These are phyloP conservation scores for Umbilicus rupestris DNA, from an alignment of 164 flowering plant species.

Conservation along the genomic window DNA sequence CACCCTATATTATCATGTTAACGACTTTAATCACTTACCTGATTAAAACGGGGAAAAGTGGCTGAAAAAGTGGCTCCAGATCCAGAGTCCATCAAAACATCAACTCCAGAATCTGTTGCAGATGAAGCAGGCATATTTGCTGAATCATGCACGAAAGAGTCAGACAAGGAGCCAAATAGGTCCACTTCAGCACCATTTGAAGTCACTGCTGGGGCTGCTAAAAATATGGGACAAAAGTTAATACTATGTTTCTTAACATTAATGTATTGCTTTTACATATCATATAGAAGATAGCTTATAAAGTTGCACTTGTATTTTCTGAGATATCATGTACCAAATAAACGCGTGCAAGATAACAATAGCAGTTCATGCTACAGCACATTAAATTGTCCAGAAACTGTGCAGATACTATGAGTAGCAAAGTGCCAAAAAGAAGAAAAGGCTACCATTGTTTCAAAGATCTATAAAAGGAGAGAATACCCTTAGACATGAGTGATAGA, in stretches of 20 bases:
- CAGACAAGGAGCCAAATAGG: slow-evolving; percentile 66
- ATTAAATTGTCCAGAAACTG: too few relatives aligned
- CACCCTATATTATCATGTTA: slow-evolving; percentile 22
- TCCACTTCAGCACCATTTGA: slow-evolving; percentile 58
- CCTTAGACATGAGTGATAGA: too few relatives aligned
- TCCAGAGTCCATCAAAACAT: slow-evolving; percentile 25
- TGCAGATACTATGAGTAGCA: too few relatives aligned
- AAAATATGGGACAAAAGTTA: neutral
- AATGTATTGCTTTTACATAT: neutral
- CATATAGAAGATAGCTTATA: neutral
- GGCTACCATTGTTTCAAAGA: too few relatives aligned
- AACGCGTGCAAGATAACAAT: too few relatives aligned
- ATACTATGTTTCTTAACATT: neutral
- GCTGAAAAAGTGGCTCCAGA: slow-evolving; percentile 27
- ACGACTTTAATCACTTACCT: slow-evolving; percentile 31
- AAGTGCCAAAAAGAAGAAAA: too few relatives aligned
- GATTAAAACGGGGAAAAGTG: slow-evolving; percentile 27
- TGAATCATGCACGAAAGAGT: slow-evolving; percentile 35
- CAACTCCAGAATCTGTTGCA: slow-evolving; percentile 17
- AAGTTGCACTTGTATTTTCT: neutral
- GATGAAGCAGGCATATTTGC: slow-evolving; percentile 50
- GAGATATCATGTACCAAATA: too few relatives aligned
- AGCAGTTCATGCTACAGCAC: too few relatives aligned
- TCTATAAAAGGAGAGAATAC: too few relatives aligned
- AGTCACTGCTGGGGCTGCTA: slow-evolving; percentile 34